Base-by-base conservation (phyloP, 352 stramenopile species). In the Achlya hypogyna region DNA sequence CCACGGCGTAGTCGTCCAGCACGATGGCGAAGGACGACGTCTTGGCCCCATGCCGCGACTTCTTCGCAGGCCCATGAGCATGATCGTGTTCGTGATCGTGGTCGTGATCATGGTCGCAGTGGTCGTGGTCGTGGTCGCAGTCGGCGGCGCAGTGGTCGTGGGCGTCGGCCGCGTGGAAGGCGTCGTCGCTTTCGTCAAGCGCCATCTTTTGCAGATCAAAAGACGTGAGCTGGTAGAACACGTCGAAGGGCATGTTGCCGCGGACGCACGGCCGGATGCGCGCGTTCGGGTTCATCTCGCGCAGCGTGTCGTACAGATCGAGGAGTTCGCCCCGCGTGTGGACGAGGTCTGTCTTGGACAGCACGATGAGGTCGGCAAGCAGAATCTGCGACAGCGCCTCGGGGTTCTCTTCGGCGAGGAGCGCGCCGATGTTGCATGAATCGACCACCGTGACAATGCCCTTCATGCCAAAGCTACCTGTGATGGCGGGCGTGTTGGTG, bases 321-420 rank as follows among this genome's bases (percentile, higher is more conserved):
- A 73, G 60, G 29, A 58, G 51, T 10, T 58, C 47, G 23, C n/a
- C 25, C 23, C 38, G 60, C 2, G 25, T 49, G n/a, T 49, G 60
- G 1, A 98, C 92, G 31, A 98, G 77, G 75, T 99, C 96, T 45
- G 93, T 88, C 71, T 99, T 99, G 76, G 98, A 98, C 28, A 99
- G 78, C 35, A 98, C 59, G 71, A 99, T 89, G 23, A 93, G 92
- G 74, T 99, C 96, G 1, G 94, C 91, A 78, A 98, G 98, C 0
- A 94, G 93, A 45, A 98, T 88, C 77, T 99, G 96, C 75, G 98
- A 88, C 43, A 94, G 78, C 9, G 92, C 94, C 74, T 99, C 96
- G 23, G 32, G n/a, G 23, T 74, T 81, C 59, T 87, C 75, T 16
- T 76, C 74, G 0, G 78, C 75, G 23, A 96, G 71, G 38, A 97